Evolutionary conservation across 2,329 filamentous ascomycete genomes (phyloP).

Genomic region (Phialemonium atrogriseum): DNA sequence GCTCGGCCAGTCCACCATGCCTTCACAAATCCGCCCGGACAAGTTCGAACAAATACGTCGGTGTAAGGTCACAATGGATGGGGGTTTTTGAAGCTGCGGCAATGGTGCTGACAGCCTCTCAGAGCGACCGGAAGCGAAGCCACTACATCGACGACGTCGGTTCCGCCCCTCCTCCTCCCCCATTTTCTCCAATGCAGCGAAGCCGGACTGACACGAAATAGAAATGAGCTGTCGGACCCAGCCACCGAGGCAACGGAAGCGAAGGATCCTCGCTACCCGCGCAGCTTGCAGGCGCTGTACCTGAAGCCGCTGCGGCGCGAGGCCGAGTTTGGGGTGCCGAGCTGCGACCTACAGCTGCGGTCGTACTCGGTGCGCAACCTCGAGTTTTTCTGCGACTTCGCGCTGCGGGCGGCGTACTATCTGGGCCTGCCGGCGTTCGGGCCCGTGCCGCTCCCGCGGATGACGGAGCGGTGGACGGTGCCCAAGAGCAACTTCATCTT

Average conservation of each 20-base stretch:
- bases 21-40: constrained; percentile 10
- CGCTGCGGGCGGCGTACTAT: constrained; percentile 89
- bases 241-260: background rate
- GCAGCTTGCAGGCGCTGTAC: constrained; percentile 78
- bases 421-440: constrained; percentile 79
- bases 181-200: background rate
- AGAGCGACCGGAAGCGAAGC: no score
- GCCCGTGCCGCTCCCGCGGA: constrained; percentile 76
- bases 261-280: constrained; percentile 52
- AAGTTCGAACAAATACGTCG: constrained; percentile 15
- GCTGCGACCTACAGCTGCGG: constrained; percentile 85
- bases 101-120: constrained; percentile 3
- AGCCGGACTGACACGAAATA: no score
- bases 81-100: no score
- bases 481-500: constrained; percentile 83
- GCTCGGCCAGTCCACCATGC: constrained; percentile 9
- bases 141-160: constrained; percentile 1
- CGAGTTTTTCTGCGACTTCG: constrained; percentile 92
- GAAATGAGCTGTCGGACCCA: background rate
- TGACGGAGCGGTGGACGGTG: constrained; percentile 91
- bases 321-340: constrained; percentile 68
- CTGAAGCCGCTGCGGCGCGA: constrained; percentile 73
- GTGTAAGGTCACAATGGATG: constrained; percentile 13
- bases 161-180: constrained; percentile 1
- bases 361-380: constrained; percentile 86